Base-by-base conservation (phyloP, 2,329 filamentous ascomycete genomes). In the Seiridium cupressi region DNA sequence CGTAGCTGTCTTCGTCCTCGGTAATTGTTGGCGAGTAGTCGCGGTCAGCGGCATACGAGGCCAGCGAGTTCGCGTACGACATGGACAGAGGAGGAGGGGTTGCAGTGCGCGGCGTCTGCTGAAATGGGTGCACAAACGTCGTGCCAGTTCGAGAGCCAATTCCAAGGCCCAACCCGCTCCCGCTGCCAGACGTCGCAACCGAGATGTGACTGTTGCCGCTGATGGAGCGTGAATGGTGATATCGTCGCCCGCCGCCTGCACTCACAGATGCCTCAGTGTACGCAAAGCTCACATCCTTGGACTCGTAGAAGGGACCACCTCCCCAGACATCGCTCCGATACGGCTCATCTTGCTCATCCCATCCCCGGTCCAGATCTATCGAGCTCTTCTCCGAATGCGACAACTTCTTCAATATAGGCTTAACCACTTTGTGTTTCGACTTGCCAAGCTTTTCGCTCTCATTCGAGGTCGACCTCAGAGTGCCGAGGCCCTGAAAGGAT, bases 401-500 rank as follows among this genome's bases (percentile, higher is more conserved):
- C 61, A 83, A 70, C 70, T 87, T 88, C 72, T 86, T 87, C 57
- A 89, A 74, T 49, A 88, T 87, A 8, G 86, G 86, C 73, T 87
- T 88, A 64, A 86, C 82, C 61, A 75, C 76, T 65, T 80, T 81
- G 57, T 74, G 73, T 65, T 77, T 76, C 55, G 77, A 68, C 70
- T 85, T 85, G 68, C 76, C 73, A 61, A 76, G 72, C 67, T 76
- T 80, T 63, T 69, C 69, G 58, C 72, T 64, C 57, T 66, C 35
- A 61, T 57, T 47, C 62, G 62, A 63, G 63, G 65, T 54, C 32
- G 61, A 46, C 66, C 64, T 51, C 70, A 68, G 51, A 67, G 72
- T 59, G 69, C 65, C 48, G 46, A 73, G 64, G 34, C 67, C 70
- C 18, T 72, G 69, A 51, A 76, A 70, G 32, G 75, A 74, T 51